Evolutionary conservation across 225 moss, liverwort and hornwort genomes (phyloP).

Genomic region (Lunularia cruciata): DNA sequence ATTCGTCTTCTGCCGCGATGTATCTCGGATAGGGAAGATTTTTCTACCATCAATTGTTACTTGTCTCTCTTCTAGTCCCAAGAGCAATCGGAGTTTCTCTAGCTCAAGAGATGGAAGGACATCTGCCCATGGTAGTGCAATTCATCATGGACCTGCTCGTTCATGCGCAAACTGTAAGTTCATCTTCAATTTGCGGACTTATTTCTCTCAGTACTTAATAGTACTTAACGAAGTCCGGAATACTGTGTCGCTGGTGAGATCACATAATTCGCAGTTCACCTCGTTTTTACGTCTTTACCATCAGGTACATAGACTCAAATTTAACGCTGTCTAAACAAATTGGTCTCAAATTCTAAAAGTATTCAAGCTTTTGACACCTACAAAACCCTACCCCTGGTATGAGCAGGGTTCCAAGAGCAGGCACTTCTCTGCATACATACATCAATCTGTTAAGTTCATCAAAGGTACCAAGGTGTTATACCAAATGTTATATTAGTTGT

Average conservation of each 20-base stretch:
- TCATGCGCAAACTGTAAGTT: constrained; percentile 28
- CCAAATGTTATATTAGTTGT: too few relatives aligned
- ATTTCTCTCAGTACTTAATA: too few relatives aligned
- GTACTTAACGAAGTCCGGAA: too few relatives aligned
- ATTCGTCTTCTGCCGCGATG: too few relatives aligned
- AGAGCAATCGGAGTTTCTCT: neutral
- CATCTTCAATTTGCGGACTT: neutral
- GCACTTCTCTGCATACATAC: constrained; percentile 28
- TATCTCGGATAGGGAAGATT: neutral
- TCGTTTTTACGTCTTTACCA: too few relatives aligned
- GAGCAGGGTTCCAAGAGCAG: constrained; percentile 32
- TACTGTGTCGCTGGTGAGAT: too few relatives aligned
- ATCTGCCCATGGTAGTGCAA: constrained; percentile 29
- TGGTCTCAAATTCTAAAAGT: too few relatives aligned
- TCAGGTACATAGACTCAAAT: too few relatives aligned
- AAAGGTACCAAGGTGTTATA: too few relatives aligned
- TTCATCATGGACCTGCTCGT: constrained; percentile 33
- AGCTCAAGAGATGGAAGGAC: constrained; percentile 17
- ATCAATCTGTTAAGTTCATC: constrained; percentile 43
- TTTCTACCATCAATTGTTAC: neutral
- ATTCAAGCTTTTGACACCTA: neutral
- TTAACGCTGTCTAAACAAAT: too few relatives aligned
- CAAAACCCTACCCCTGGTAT: neutral
- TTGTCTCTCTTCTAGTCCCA: neutral
- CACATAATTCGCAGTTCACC: too few relatives aligned